Evolutionary conservation across 73 alveolate species (phyloP).

Genomic region (Urostyla sp.): DNA sequence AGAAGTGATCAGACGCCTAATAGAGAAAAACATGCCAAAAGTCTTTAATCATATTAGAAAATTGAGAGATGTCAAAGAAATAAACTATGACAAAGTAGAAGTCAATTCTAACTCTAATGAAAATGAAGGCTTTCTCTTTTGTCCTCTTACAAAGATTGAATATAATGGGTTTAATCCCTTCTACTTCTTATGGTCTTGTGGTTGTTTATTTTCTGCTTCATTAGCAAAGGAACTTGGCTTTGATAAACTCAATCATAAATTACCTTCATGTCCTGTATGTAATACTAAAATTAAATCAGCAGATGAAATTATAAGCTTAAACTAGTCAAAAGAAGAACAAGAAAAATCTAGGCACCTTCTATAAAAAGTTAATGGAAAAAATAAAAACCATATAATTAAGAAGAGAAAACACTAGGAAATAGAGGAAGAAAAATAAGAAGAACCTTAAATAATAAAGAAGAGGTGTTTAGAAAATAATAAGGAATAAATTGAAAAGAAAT

Average conservation of each 20-base stretch:
- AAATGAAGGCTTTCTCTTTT: conserved; percentile 52
- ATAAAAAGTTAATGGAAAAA: conserved; percentile 63
- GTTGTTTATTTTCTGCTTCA: conserved; percentile 81
- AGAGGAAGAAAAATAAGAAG: not conserved
- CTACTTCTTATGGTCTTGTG: conserved; percentile 89
- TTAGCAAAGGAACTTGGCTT: conserved; percentile 76
- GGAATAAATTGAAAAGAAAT: not conserved
- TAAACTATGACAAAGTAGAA: conserved; percentile 36
- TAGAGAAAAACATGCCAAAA: conserved; percentile 82
- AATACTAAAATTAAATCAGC: conserved; percentile 43
- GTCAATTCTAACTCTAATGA: conserved; percentile 58
- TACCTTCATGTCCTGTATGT: conserved; percentile 69
- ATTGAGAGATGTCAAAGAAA: conserved; percentile 81
- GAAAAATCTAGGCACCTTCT: conserved; percentile 13
- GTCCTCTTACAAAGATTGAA: conserved; percentile 81
- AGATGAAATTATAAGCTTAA: conserved; percentile 70
- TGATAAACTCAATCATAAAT: too few relatives aligned
- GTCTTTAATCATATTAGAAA: conserved; percentile 84
- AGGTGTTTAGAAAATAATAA: not conserved
- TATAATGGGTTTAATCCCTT: conserved; percentile 89
- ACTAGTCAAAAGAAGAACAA: conserved; percentile 70
- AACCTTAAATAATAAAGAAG: conserved; percentile 4
- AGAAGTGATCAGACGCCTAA: conserved; percentile 75
- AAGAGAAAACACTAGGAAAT: not conserved
- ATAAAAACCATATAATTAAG: conserved; percentile 22